These are phyloP conservation scores for Pseudocercospora cruenta DNA, from an alignment of 2,329 filamentous ascomycete genomes.

Conservation along the genomic window DNA sequence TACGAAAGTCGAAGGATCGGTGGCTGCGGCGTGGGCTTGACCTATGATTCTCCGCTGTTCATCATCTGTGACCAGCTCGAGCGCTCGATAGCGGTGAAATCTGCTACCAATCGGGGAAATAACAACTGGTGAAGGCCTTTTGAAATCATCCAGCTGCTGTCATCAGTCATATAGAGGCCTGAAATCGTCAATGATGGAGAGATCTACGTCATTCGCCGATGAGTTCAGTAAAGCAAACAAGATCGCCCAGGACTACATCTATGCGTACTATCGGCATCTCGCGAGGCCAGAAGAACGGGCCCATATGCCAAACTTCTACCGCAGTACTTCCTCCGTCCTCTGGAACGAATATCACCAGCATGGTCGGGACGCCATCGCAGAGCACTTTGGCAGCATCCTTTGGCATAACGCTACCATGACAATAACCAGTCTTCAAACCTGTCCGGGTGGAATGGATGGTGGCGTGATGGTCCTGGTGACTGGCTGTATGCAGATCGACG, in stretches of 20 bases:
- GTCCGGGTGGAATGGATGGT: background rate
- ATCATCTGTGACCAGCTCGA: too few species aligned
- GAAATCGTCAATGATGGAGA: background rate
- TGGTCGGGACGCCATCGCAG: background rate
- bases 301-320: background rate
- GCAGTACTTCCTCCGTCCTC: background rate
- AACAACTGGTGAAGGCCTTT: background rate
- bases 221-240: background rate
- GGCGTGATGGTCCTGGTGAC: background rate
- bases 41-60: background rate
- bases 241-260: background rate
- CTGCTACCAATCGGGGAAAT: background rate
- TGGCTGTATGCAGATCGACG: background rate
- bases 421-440: background rate
- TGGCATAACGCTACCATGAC: background rate
- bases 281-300: background rate
- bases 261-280: background rate
- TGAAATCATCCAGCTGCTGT: background rate
- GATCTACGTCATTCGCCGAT: background rate
- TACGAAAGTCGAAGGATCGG: background rate
- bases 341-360: background rate
- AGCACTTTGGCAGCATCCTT: background rate
- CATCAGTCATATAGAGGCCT: background rate
- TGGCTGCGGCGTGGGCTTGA: background rate
- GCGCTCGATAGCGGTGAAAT: background rate